phyloP scores from a whole-genome alignment of 75 land plant genomes.

The Ceratopteris richardii region DNA sequence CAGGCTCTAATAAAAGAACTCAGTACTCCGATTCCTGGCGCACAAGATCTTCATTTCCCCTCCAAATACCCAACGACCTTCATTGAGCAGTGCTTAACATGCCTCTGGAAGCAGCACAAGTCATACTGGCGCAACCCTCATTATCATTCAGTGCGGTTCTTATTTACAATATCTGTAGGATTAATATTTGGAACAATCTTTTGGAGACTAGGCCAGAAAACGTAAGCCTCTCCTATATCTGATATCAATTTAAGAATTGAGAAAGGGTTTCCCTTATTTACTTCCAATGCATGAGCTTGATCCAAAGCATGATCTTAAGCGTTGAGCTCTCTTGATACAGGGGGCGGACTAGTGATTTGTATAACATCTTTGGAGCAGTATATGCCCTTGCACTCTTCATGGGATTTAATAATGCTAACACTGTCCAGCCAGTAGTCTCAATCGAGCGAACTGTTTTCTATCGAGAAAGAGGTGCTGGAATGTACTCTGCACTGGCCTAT shows the following conservation, averaged over 20 bases:
- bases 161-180: constrained; percentile 46
- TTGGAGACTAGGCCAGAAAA: constrained; percentile 55
- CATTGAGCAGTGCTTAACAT: constrained; percentile 51
- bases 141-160: constrained; percentile 59
- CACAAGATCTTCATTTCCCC: constrained; percentile 53
- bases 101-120: constrained; percentile 70
- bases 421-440: constrained; percentile 58
- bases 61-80: constrained; percentile 40
- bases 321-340: constrained; percentile 9
- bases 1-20: constrained; percentile 49
- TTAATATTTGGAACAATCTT: constrained; percentile 61
- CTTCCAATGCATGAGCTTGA: too few relatives aligned
- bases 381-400: constrained; percentile 48
- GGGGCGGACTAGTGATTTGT: constrained; percentile 30
- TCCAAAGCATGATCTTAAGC: background rate
- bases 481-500: constrained; percentile 62
- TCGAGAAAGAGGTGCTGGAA: constrained; percentile 60
- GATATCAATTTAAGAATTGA: background rate
- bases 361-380: constrained; percentile 45
- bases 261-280: too few relatives aligned
- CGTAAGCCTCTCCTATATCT: constrained; percentile 17
- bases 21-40: constrained; percentile 42
- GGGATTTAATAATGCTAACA: constrained; percentile 45
- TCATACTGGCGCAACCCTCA: constrained; percentile 88
- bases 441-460: constrained; percentile 70